Conservation (phyloP, 331 rosid species). For the Spiraea crenata region DNA sequence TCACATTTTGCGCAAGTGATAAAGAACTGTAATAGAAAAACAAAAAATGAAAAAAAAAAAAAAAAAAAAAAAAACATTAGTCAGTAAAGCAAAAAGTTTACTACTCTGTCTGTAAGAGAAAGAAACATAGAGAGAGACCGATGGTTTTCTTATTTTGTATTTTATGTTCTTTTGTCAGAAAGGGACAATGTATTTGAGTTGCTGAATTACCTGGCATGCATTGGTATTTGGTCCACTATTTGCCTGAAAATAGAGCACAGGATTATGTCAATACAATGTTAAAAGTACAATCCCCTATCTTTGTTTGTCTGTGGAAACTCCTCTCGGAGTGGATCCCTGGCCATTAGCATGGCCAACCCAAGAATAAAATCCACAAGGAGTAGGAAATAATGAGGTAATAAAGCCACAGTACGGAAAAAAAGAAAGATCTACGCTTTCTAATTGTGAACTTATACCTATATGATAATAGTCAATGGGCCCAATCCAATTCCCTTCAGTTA, state of each 20-base stretch:
- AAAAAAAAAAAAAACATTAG: not conserved
- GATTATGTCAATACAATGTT: constrained; percentile 17
- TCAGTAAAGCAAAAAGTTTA: not conserved
- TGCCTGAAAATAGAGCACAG: constrained; percentile 51
- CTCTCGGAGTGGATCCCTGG: not conserved
- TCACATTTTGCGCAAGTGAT: constrained; percentile 92
- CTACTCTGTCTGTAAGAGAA: not conserved
- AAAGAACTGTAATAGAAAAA: constrained; percentile 64
- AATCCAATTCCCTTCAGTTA: not conserved
- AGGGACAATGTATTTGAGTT: constrained; percentile 6
- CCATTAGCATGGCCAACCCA: not conserved
- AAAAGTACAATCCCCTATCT: not conserved
- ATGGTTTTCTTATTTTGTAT: not conserved
- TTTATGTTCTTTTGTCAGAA: not conserved
- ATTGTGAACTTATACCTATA: too few species aligned
- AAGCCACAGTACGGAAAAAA: not conserved
- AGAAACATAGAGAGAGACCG: constrained; percentile 8
- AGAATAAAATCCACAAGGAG: not conserved
- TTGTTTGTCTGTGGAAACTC: not conserved
- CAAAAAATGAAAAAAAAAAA: constrained; percentile 13
- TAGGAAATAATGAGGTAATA: not conserved
- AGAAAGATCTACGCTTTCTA: too few species aligned
- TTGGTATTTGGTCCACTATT: constrained; percentile 85
- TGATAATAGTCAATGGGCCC: not conserved
- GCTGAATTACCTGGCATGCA: constrained; percentile 78